phyloP scores from a whole-genome alignment of 306 rosid species.

The Rubus idaeus region DNA sequence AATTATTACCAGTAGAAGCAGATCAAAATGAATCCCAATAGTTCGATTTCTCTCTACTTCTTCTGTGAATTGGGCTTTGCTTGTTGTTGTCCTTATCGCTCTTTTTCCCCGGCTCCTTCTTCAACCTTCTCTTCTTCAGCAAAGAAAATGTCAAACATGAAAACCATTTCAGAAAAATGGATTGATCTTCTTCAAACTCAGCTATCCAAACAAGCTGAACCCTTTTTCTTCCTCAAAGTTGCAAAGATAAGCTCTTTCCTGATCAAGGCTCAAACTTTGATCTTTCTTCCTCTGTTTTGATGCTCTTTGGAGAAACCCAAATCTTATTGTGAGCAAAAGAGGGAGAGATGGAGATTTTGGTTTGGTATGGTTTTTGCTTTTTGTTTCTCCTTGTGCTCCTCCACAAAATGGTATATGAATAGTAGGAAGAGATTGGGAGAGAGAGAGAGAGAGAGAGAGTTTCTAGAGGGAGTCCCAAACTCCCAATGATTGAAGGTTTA shows the following conservation, averaged over 20 bases:
- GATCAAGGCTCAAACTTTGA: conserved; percentile 1
- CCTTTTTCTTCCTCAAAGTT: conserved; percentile 26
- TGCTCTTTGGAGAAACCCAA: conserved; percentile 44
- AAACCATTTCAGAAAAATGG: conserved; percentile 59
- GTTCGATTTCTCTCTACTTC: conserved; percentile 19
- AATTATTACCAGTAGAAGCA: conserved; percentile 74
- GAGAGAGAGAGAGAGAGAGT: conserved; percentile 32
- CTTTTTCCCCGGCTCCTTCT: conserved; percentile 94
- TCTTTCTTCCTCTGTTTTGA: neutral
- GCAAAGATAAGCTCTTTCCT: neutral
- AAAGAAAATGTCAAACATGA: conserved; percentile 56
- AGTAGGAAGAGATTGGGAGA: conserved; percentile 4
- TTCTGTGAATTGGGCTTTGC: conserved; percentile 47
- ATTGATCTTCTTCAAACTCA: conserved; percentile 12
- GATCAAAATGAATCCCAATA: conserved; percentile 35
- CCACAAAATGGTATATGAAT: conserved; percentile 33
- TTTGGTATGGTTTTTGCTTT: conserved; percentile 17
- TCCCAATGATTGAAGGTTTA: conserved; percentile 71
- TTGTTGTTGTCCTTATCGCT: conserved; percentile 43
- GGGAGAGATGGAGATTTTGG: conserved; percentile 11
- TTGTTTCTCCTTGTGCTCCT: conserved; percentile 23
- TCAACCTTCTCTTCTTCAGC: conserved; percentile 53
- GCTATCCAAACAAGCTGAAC: conserved; percentile 8
- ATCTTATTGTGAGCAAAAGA: conserved; percentile 31
- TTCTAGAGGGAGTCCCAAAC: conserved; percentile 41